Percentiles rank a stretch among this genome's conserved stretches.
Evolutionary conservation across 2,329 filamentous ascomycete species (phyloP).

Genomic region (Aspergillus piperis): DNA sequence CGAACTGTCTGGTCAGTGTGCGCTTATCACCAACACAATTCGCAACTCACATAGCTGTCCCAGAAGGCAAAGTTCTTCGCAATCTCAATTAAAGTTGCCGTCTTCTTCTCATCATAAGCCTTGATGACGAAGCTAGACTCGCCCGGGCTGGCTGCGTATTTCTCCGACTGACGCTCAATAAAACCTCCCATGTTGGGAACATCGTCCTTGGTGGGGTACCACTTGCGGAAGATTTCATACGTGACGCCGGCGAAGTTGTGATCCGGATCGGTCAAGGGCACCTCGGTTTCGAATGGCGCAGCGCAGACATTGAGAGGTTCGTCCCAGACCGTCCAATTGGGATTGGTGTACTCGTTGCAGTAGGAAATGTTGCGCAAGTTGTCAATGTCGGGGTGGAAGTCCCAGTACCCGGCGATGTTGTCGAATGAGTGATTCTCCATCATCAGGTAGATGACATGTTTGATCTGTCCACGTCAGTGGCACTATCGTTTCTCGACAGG

Average conservation of each 20-base stretch:
- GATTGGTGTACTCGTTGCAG: conserved; percentile 44
- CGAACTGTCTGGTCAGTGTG: conserved; percentile 26
- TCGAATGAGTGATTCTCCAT: conserved; percentile 46
- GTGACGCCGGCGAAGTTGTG: conserved; percentile 35
- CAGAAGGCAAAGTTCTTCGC: conserved; percentile 43
- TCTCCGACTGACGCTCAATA: conserved; percentile 42
- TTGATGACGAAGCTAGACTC: conserved; percentile 42
- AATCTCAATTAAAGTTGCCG: conserved; percentile 36
- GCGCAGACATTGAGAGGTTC: conserved; percentile 41
- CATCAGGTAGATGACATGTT: conserved; percentile 41
- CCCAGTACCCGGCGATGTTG: conserved; percentile 44
- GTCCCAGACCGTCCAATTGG: conserved; percentile 41
- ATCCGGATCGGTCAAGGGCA: conserved; percentile 39
- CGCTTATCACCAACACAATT: neutral
- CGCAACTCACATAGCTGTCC: conserved; percentile 34
- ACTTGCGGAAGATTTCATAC: conserved; percentile 43
- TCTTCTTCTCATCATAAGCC: conserved; percentile 39
- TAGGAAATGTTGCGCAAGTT: conserved; percentile 35
- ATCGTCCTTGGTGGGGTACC: conserved; percentile 37
- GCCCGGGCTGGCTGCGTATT: conserved; percentile 38
- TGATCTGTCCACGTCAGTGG: conserved; percentile 26
- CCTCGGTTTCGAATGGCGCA: conserved; percentile 37
- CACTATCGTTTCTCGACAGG: neutral
- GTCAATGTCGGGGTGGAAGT: conserved; percentile 41
- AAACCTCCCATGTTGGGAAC: conserved; percentile 43